Base-by-base conservation (phyloP, 495 filamentous ascomycete genomes). In the Penicillium maclennaniae region DNA sequence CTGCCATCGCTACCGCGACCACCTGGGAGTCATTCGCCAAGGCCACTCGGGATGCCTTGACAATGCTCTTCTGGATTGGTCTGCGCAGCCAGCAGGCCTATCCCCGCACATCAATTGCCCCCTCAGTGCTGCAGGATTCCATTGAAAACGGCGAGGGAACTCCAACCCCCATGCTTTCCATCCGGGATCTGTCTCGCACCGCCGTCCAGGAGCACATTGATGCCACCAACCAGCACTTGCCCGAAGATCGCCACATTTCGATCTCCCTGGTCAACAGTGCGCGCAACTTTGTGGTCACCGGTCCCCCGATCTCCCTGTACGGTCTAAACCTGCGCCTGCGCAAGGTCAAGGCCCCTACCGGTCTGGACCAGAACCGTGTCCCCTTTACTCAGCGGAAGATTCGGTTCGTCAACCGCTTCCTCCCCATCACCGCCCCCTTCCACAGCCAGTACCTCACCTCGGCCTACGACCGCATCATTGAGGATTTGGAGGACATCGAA, bases 41-140 rank as follows among this genome's bases (percentile, higher is more conserved):
- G 60, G 80, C 86, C 28, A 79, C 90, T 31, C 86, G 79, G 46
- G 80, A 87, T 62, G 87, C 92, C 2, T 74, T 99, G 50, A 95
- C 86, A 7, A 87, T 95, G 53, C 87, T 99, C n/a, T 99, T 99
- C 77, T 99, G 93, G 95, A 97, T 99, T 58, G 95, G 95, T 56
- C 83, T 92, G n/a, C 88, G 95, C 58, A 96, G 92, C 68, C 95
- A 99, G 66, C 95, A 99, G 67, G 91, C 91, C 1, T 99, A 96
- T 63, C 95, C 95, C 42, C 84, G 85, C 46, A 97, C 95, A 2
- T 97, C 95, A 1, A 77, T 99, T 47, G 87, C 91, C n/a, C 95
- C 95, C 1, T 83, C 82, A 1, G 86, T 89, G 55, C 80, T 97
- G n/a, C 91, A 92, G 66, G 95, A 99, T 64, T 96, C 93, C 0